These are phyloP conservation scores for Seiridium unicorne DNA, from an alignment of 2,329 filamentous ascomycete genomes.

Conservation along the genomic window DNA sequence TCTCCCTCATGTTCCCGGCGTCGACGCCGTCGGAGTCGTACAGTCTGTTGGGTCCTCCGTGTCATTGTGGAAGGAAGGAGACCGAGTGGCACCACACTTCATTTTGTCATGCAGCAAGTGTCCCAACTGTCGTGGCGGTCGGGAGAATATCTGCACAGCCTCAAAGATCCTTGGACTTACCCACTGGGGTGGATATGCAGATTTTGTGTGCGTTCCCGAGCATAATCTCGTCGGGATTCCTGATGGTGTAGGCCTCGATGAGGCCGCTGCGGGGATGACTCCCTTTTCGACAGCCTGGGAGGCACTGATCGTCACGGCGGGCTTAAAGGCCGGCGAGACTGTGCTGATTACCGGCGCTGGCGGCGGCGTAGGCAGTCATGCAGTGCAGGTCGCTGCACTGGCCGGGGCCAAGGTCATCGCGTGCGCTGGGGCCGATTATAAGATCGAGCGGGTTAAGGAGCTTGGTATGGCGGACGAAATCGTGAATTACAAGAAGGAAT, in stretches of 20 bases:
- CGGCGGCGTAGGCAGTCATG: conserved; percentile 2
- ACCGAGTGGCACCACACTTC: conserved; percentile 5
- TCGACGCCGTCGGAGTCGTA: conserved; percentile 1
- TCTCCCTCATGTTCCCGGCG: conserved; percentile 4
- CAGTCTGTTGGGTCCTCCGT: neutral
- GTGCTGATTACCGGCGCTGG: neutral
- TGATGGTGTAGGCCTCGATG: neutral
- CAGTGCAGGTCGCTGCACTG: conserved; percentile 2
- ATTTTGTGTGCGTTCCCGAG: neutral
- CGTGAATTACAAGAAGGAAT: conserved; percentile 1
- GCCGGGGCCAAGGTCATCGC: conserved; percentile 1
- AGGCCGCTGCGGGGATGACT: neutral
- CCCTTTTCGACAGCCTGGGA: conserved; percentile 3
- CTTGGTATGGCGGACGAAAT: conserved; percentile 2
- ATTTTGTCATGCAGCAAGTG: neutral
- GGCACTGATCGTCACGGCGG: neutral
- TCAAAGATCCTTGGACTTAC: conserved; percentile 1
- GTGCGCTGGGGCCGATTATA: neutral
- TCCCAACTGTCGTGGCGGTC: conserved; percentile 2
- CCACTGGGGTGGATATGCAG: conserved; percentile 3
- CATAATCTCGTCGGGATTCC: neutral
- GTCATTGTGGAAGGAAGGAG: neutral
- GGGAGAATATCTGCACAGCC: conserved; percentile 1
- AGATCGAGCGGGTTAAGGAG: neutral
- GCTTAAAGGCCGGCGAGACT: neutral